Evolutionary conservation across 2,329 filamentous ascomycete genomes (phyloP).

Genomic region (Fragosphaeria purpurea): DNA sequence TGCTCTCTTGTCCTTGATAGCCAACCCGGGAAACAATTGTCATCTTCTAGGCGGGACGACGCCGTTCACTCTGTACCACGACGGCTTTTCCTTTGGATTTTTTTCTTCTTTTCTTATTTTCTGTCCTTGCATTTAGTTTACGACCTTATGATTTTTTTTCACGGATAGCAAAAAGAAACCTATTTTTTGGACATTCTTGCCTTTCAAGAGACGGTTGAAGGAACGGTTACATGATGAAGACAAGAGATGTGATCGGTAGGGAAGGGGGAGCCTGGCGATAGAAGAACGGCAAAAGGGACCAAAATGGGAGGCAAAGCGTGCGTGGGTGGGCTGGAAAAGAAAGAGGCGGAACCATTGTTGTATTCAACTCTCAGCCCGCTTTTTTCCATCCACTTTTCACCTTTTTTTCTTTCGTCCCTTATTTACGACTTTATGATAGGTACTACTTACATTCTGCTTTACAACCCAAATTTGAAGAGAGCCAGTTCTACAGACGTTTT

Average conservation of each 20-base stretch:
- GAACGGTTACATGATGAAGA: neutral
- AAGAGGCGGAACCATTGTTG: no score
- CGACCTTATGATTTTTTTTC: conserved; percentile 9
- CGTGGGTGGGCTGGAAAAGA: no score
- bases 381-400: neutral
- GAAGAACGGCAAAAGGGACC: no score
- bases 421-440: neutral
- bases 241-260: neutral
- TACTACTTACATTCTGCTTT: no score
- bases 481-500: neutral
- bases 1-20: no score
- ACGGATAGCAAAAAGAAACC: neutral
- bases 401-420: neutral
- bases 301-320: no score
- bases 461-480: no score
- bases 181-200: neutral
- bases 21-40: no score
- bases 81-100: neutral
- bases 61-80: no score
- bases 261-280: neutral
- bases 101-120: neutral
- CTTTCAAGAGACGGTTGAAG: no score
- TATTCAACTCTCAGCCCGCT: neutral
- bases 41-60: no score
- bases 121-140: neutral